Evolutionary conservation across 106 monocot species (phyloP).

Genomic region (Amphibolis antarctica): DNA sequence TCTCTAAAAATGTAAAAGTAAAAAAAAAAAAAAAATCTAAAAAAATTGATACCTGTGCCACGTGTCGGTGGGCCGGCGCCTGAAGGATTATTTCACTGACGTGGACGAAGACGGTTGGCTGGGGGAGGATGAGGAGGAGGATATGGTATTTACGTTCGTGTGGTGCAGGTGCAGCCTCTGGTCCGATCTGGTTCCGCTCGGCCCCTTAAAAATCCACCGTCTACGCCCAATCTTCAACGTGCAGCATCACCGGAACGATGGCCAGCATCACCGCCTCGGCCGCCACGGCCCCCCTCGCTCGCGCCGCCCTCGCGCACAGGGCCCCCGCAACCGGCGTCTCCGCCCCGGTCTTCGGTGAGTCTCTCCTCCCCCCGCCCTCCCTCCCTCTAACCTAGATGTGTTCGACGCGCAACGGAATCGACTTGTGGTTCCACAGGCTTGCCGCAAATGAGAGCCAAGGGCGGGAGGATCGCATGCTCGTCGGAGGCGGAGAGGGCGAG

Average conservation of each 20-base stretch:
- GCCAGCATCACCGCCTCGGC: constrained; percentile 10
- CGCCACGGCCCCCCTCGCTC: constrained; percentile 13
- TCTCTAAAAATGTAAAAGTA: too few relatives aligned
- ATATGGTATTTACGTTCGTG: neutral
- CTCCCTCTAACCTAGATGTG: too few relatives aligned
- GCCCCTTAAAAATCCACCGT: too few relatives aligned
- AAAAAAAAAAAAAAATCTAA: too few relatives aligned
- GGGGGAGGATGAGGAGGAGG: constrained; percentile 11
- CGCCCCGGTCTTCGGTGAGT: constrained; percentile 13
- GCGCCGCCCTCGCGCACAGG: constrained; percentile 1
- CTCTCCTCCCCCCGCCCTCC: neutral
- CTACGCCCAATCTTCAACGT: too few relatives aligned
- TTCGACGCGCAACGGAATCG: too few relatives aligned
- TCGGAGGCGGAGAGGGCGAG: constrained; percentile 7
- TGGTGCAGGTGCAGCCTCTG: too few relatives aligned
- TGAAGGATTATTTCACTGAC: constrained; percentile 1
- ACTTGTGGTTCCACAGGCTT: constrained; percentile 15
- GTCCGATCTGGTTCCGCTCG: too few relatives aligned
- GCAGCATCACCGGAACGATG: neutral
- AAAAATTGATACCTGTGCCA: too few relatives aligned
- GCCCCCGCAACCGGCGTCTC: constrained; percentile 3
- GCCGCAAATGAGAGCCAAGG: constrained; percentile 16
- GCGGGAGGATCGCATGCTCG: constrained; percentile 20
- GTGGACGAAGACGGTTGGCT: constrained; percentile 6
- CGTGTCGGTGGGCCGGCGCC: too few relatives aligned